Evolutionary conservation across 2,329 filamentous ascomycete species (phyloP), one percentile per base, ranked within the genome.

Genomic region (Septoria linicola): DNA sequence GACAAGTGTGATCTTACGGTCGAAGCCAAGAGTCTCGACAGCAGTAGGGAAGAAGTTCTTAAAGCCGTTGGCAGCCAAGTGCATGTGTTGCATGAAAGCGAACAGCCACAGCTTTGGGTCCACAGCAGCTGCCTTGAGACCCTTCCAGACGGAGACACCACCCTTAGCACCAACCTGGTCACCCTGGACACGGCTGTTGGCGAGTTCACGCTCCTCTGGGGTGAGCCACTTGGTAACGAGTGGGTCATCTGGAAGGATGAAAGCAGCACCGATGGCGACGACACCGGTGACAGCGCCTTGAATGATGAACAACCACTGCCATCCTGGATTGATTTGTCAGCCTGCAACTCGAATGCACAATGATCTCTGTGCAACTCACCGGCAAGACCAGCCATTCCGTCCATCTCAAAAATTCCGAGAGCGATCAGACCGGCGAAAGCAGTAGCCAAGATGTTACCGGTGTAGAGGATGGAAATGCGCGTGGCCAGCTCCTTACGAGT

Each of bases 401-500:
- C 76, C 77, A 89, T 80, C 14, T 75, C 70, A 1, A 79, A 83
- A 46, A 89, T 85, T 3, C 84, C 74, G n/a, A 73, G 72, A 10
- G 72, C 73, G 17, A 76, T 72, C 2, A 76, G 59, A 5, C 85
- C 85, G 0, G 83, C 85, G 60, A 89, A 88, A 2, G 85, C 85
- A 3, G 84, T 84, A 0, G 83, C 84, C 30, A 65, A 7, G 65
- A 70, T 44, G 66, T 70, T 55, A 69, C 68, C 7, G 71, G 74
- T 13, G 75, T 72, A 89, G 1, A 90, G 75, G 60, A 87, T 88
- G 1, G 83, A 84, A 2, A 89, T 83, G 2, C 87, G 80, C 31
- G 88, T 70, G 3, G 84, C 85, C 1, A 89, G 77, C 68, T 90
- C 86, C 34, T 79, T 77, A 62, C 85, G 85, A 35, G 81, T 85